These are phyloP conservation scores for Firmiana major DNA, from an alignment of 345 rosid species.

Conservation along the genomic window DNA sequence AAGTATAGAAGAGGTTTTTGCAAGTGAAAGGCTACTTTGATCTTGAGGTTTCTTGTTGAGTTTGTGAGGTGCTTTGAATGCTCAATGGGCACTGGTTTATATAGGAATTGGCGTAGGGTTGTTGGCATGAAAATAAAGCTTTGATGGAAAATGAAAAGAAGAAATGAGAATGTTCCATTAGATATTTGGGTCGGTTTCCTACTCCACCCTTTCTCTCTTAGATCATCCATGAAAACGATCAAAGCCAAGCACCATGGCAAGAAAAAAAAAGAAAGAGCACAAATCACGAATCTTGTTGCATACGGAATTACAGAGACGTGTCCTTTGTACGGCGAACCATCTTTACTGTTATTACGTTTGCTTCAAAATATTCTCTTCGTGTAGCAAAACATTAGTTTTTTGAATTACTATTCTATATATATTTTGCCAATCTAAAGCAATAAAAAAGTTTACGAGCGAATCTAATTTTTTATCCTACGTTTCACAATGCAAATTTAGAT, in stretches of 20 bases:
- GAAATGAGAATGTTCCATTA: constrained; percentile 20
- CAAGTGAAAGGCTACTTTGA: not conserved
- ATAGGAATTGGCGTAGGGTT: constrained; percentile 20
- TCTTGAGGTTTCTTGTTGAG: constrained; percentile 5
- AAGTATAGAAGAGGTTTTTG: not conserved
- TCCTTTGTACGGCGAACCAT: constrained; percentile 25
- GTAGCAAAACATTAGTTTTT: not conserved
- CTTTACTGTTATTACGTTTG: not conserved
- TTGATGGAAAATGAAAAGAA: not conserved
- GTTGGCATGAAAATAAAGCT: not conserved
- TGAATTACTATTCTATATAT: not conserved
- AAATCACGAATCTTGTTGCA: constrained; percentile 25
- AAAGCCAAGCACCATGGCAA: constrained; percentile 3
- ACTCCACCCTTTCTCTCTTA: constrained; percentile 6
- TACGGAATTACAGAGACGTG: constrained; percentile 25
- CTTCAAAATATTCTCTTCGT: not conserved
- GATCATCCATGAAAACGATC: constrained; percentile 15
- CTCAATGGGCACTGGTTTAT: constrained; percentile 14
- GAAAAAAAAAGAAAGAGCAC: not conserved
- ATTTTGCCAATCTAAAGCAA: not conserved
- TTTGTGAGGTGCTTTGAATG: constrained; percentile 4
- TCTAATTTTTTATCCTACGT: not conserved
- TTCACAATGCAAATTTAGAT: no score
- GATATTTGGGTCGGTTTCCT: constrained; percentile 35
- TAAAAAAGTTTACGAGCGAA: not conserved